Base-by-base conservation (phyloP, 1,139 yeast species). In the Casaregolazyma suthepensis region DNA sequence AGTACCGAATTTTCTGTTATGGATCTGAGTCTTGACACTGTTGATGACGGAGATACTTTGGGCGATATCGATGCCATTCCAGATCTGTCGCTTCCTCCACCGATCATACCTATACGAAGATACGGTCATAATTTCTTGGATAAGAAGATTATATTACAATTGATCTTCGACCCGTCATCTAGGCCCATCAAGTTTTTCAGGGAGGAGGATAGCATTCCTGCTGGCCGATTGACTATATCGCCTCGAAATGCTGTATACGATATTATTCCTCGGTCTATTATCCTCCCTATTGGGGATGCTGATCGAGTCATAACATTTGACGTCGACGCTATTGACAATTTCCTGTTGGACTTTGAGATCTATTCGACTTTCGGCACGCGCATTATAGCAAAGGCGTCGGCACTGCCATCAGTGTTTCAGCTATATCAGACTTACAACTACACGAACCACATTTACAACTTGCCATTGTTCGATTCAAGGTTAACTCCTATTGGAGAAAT, bases 81-180 rank as follows among this genome's bases (percentile, higher is more conserved):
- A 0, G 96, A 89, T 63, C 77, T 93, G 55, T 82, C 90, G 38
- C 75, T 93, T 54, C 99, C 99, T 0, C 99, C 99, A 0, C 99
- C 99, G 10, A 89, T 93, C 52, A 81, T 93, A 50, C 99, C 99
- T 0, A 74, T 93, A 53, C 78, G 97, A 63, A 79, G 96, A 61
- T 93, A 93, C 66, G 99, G 99, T 7, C 99, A 93, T 71, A 93
- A 90, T 69, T 93, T 90, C 72, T 73, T 93, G 64, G 98, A 93
- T 64, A 67, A 70, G 53, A 89, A 87, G 64, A 89, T 88, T 2
- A 82, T 90, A 60, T 79, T 93, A 40, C 96, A 91, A 66, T 72
- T 93, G 47, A 77, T 81, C 3, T 80, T 85, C 59, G 82, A 83
- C 57, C 80, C 89, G 1, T 79, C 82, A n/a, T 47, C 59, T 19